Conservation (phyloP, 495 filamentous ascomycete genomes). For the Penicillium tannophilum region DNA sequence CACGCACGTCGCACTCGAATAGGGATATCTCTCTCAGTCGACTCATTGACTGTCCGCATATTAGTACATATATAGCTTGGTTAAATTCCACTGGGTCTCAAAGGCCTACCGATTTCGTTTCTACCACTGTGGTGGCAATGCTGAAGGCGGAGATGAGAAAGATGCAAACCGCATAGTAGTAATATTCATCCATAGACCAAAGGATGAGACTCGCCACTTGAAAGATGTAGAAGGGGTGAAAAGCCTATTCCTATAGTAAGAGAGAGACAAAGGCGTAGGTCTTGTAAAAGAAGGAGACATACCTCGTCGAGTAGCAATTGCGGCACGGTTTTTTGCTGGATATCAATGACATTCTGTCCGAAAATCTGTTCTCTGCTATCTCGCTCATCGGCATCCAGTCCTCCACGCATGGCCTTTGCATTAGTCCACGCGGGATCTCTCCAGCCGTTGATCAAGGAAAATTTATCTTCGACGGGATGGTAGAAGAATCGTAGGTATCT, state of each 20-base stretch:
- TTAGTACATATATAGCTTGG: slow-evolving; percentile 25
- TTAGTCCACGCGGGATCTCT: slow-evolving; percentile 88
- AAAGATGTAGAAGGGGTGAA: slow-evolving; percentile 98
- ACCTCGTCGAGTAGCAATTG: slow-evolving; percentile 92
- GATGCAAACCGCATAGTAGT: slow-evolving; percentile 96
- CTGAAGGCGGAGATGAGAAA: slow-evolving; percentile 92
- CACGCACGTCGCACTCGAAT: slow-evolving; percentile 93
- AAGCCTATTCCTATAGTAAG: slow-evolving; percentile 57
- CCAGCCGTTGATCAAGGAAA: slow-evolving; percentile 83
- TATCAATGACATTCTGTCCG: slow-evolving; percentile 85
- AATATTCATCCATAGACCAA: slow-evolving; percentile 95
- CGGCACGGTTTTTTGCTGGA: slow-evolving; percentile 79
- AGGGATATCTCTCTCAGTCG: slow-evolving; percentile 88
- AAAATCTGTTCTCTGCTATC: slow-evolving; percentile 82
- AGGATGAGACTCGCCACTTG: slow-evolving; percentile 93
- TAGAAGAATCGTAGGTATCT: slow-evolving; percentile 93
- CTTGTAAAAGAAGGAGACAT: slow-evolving; percentile 1
- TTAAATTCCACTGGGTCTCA: not conserved
- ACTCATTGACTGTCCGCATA: slow-evolving; percentile 70
- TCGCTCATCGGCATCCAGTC: slow-evolving; percentile 90
- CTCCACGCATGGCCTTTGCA: slow-evolving; percentile 70
- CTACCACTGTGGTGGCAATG: slow-evolving; percentile 84
- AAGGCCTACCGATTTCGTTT: slow-evolving; percentile 74
- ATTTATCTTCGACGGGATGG: slow-evolving; percentile 85
- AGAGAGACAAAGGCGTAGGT: not conserved